Conservation (phyloP, 2,329 filamentous ascomycete genomes). For the Colletotrichum filicis region DNA sequence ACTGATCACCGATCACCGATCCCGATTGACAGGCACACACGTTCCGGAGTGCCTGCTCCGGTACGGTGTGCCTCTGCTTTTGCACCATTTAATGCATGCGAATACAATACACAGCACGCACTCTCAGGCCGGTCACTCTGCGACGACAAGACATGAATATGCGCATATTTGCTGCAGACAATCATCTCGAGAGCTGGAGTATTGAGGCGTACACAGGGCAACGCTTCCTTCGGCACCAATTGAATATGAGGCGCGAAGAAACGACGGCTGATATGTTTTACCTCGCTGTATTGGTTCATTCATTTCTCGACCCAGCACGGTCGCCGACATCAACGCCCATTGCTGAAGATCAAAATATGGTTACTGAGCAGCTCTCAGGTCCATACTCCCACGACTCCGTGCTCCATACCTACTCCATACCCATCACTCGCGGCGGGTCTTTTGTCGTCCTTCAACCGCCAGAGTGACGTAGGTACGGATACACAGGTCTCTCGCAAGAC, state of each 20-base stretch:
- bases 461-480: constrained; percentile 20
- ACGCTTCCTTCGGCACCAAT: background rate
- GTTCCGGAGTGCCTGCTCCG: constrained; percentile 28
- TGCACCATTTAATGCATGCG: background rate
- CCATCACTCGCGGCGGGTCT: background rate
- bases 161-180: background rate
- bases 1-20: constrained; percentile 18
- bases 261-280: background rate
- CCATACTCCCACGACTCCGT: no score
- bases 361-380: background rate
- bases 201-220: background rate
- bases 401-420: no score
- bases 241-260: background rate
- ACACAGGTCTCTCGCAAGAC: background rate
- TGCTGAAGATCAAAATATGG: background rate
- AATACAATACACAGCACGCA: background rate
- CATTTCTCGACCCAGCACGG: background rate
- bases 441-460: background rate
- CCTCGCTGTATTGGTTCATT: background rate
- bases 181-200: background rate
- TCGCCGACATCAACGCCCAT: background rate
- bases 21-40: constrained; percentile 23
- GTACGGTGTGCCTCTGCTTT: background rate
- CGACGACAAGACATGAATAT: background rate
- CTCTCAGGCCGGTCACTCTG: background rate